Percentiles rank a stretch among this genome's conserved stretches.
phyloP scores from a whole-genome alignment of 441 rosid species.

The Viola pubescens region DNA sequence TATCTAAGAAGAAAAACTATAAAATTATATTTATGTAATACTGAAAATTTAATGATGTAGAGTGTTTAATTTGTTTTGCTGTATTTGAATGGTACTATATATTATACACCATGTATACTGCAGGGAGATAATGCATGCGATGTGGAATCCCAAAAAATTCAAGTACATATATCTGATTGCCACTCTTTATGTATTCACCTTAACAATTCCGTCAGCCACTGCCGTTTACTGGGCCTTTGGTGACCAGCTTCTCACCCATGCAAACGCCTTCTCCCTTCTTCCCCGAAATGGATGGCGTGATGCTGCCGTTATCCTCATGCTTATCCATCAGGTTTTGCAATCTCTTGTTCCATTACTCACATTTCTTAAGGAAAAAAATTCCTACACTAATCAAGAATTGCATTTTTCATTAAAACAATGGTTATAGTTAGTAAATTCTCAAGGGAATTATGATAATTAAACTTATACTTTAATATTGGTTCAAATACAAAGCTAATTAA shows the following conservation, averaged over 20 bases:
- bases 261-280: slow-evolving; percentile 85
- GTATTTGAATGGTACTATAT: too few species aligned
- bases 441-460: too few species aligned
- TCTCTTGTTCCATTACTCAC: neutral
- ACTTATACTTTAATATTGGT: too few species aligned
- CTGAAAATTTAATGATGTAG: too few species aligned
- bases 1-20: too few species aligned
- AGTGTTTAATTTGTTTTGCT: too few species aligned
- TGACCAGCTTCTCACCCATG: slow-evolving; percentile 74
- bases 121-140: slow-evolving; percentile 94
- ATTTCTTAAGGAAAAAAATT: too few species aligned
- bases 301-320: slow-evolving; percentile 86
- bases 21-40: too few species aligned
- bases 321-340: slow-evolving; percentile 72
- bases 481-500: too few species aligned
- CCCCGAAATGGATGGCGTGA: slow-evolving; percentile 68
- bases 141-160: slow-evolving; percentile 95
- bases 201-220: slow-evolving; percentile 82
- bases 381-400: too few species aligned
- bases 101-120: neutral
- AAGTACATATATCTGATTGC: slow-evolving; percentile 88
- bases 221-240: slow-evolving; percentile 98
- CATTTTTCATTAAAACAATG: too few species aligned
- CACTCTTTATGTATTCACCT: slow-evolving; percentile 78
- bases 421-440: too few species aligned